These are phyloP conservation scores for Theileria parva DNA, from an alignment of 169 alveolate species.

Conservation along the genomic window DNA sequence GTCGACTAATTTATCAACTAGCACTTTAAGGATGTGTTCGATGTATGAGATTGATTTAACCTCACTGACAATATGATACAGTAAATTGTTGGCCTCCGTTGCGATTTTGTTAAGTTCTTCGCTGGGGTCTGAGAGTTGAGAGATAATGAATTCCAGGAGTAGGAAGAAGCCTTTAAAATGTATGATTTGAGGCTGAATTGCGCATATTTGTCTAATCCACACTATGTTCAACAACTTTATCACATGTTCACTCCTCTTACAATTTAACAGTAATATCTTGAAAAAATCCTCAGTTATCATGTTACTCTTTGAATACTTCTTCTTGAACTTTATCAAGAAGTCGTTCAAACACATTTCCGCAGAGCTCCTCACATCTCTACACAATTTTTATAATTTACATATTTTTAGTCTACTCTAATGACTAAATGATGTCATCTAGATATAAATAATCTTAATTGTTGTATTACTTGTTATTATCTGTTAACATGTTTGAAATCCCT, in stretches of 20 bases:
- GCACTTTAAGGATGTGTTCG: constrained; percentile 20
- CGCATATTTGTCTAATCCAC: constrained; percentile 54
- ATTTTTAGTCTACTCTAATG: neutral
- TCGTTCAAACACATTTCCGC: constrained; percentile 65
- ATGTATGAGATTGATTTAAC: constrained; percentile 44
- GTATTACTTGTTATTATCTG: constrained; percentile 54
- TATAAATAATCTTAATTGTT: neutral
- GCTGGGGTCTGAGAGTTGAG: constrained; percentile 36
- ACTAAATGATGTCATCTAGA: neutral
- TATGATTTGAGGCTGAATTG: constrained; percentile 56
- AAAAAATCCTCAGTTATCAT: constrained; percentile 53
- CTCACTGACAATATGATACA: constrained; percentile 27
- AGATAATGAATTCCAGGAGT: constrained; percentile 26
- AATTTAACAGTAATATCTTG: constrained; percentile 49
- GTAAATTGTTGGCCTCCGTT: constrained; percentile 52
- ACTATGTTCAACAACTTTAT: constrained; percentile 34
- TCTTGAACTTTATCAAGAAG: constrained; percentile 39
- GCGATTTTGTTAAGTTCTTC: constrained; percentile 54
- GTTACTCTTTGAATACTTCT: constrained; percentile 24
- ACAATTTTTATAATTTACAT: neutral
- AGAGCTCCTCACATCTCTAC: constrained; percentile 60
- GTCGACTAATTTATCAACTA: constrained; percentile 16
- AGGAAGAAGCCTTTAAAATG: constrained; percentile 54
- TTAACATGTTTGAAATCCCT: constrained; percentile 55
- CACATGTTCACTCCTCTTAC: constrained; percentile 38